Base-by-base conservation (phyloP, 179 eudicot species). In the Beta macrorhiza region DNA sequence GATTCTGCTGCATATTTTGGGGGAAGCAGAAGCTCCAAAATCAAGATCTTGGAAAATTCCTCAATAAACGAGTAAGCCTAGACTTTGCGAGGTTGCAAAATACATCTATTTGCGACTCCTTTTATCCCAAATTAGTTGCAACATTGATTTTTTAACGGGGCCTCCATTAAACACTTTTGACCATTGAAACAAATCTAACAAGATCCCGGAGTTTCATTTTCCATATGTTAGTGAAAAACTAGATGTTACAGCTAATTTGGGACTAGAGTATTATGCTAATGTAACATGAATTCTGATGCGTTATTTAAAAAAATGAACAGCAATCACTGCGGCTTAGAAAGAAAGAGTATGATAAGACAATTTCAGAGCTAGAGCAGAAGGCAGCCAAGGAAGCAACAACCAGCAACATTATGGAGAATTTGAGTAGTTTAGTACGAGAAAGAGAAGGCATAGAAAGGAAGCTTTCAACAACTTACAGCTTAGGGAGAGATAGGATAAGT, bases 1-100 rank as follows among this genome's bases (percentile, higher is more conserved):
- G 94, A 70, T 91, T 91, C 87, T 96, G 99, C 83, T 92, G 90
- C 75, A 78, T 91, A 68, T 92, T 96, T 78, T 96, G 99, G 99
- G 84, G 84, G 80, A 96, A 96, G 74, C 90, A 81, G 79, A 96
- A 92, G 90, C 91, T 96, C 75, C 93, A 88, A 90, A 87, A 77
- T 76, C 98, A 85, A 83, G 85, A 88, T 70, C 96, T 96, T 5
- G 92, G 93, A 45, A 87, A 81, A 79, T 94, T 96, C 83, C 89
- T 96, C 12, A 96, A 96, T 77, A 94, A 92, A 81, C 88, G 98
- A 84, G 99, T 94, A 87, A 87, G 94, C 72, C 42, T 56, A 10
- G 7, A 49, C 53, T 49, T 49, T 7, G 53, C 53, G 7, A 49
- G 53, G 53, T 9, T 49, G 53, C 53, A 6, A 6, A 49, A 49